A percentile compares a stretch with the other conserved stretches of the same genome.
Evolutionary conservation across 2,329 filamentous ascomycete species (phyloP).

Genomic region (Microsporum audouinii): DNA sequence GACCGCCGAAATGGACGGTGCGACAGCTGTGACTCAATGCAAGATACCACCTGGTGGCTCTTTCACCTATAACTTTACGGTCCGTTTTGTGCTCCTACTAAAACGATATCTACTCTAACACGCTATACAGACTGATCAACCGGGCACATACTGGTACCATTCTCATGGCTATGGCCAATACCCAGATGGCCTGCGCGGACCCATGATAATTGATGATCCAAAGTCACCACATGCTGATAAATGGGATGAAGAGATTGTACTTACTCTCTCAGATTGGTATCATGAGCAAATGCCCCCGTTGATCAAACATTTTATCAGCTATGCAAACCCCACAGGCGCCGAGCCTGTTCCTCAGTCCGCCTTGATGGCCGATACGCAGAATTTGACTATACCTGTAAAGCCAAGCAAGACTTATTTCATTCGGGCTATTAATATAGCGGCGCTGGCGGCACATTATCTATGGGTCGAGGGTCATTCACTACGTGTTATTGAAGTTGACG

Average conservation of each 20-base stretch:
- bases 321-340: conserved; percentile 42
- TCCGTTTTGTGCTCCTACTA: not conserved
- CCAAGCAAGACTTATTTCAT: conserved; percentile 60
- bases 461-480: conserved; percentile 17
- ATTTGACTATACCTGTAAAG: conserved; percentile 47
- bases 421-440: conserved; percentile 59
- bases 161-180: conserved; percentile 23
- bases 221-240: conserved; percentile 43
- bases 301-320: conserved; percentile 37
- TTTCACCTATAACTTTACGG: conserved; percentile 20
- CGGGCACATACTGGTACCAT: conserved; percentile 25
- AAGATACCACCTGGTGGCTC: conserved; percentile 24
- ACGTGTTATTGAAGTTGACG: conserved; percentile 18
- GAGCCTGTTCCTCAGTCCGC: conserved; percentile 56
- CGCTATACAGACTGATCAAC: conserved; percentile 18
- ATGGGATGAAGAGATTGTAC: conserved; percentile 48
- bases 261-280: conserved; percentile 60
- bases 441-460: conserved; percentile 30
- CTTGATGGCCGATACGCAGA: conserved; percentile 58
- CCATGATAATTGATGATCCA: conserved; percentile 29
- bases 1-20: conserved; percentile 20
- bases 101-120: conserved; percentile 9
- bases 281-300: conserved; percentile 44
- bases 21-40: conserved; percentile 28
- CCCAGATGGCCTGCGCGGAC: conserved; percentile 23